These are phyloP conservation scores for Sindora glabra DNA, from an alignment of 306 rosid genomes.

Conservation along the genomic window DNA sequence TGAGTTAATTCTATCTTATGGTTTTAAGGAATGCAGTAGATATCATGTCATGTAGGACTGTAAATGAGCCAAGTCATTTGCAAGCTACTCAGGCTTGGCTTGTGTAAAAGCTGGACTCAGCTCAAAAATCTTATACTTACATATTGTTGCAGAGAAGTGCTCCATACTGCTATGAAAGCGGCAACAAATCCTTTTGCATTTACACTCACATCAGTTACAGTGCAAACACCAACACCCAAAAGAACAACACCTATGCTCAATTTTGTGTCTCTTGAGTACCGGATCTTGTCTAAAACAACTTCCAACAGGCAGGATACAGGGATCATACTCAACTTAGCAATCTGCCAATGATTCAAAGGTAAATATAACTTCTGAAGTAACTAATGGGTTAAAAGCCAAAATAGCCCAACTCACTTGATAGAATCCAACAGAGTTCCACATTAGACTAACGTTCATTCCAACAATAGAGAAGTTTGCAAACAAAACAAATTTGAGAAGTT, in stretches of 20 bases:
- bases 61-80: no score
- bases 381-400: conserved; percentile 8
- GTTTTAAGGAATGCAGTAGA: conserved; percentile 4
- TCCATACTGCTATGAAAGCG: conserved; percentile 79
- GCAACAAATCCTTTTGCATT: conserved; percentile 65
- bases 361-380: conserved; percentile 18
- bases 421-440: conserved; percentile 98
- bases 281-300: conserved; percentile 68
- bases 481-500: conserved; percentile 72
- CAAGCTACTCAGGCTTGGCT: no score
- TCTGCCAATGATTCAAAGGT: conserved; percentile 35
- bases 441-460: conserved; percentile 89
- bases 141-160: conserved; percentile 83
- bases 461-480: conserved; percentile 88
- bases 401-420: conserved; percentile 56
- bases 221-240: conserved; percentile 74
- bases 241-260: conserved; percentile 71
- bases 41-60: neutral
- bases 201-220: conserved; percentile 84
- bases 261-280: conserved; percentile 82
- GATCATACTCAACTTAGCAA: conserved; percentile 87
- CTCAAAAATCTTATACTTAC: conserved; percentile 38
- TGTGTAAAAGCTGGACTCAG: no score
- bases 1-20: neutral
- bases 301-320: conserved; percentile 84